Conservation (phyloP, 805 yeast genomes). For the Grigorovia transvaalensis region DNA sequence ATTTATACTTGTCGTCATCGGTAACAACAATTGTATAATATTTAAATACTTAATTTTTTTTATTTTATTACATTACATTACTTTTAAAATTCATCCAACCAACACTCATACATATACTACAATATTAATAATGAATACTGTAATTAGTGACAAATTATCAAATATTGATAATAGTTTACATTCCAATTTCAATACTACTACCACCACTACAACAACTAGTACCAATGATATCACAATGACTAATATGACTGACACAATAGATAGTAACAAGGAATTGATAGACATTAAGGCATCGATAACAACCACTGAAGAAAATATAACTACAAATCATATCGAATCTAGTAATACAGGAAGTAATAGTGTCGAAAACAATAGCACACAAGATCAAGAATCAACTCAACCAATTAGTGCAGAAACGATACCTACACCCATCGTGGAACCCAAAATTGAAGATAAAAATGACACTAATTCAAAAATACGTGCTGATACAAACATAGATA, state of each 20-base stretch:
- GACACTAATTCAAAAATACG: background rate
- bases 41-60: too few relatives aligned
- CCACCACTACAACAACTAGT: background rate
- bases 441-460: background rate
- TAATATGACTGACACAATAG: background rate
- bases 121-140: background rate
- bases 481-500: background rate
- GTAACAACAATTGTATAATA: background rate
- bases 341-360: background rate
- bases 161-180: background rate
- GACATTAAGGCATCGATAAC: too few relatives aligned
- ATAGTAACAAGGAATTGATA: background rate
- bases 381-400: too few relatives aligned
- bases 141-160: background rate
- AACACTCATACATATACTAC: background rate
- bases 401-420: background rate
- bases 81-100: background rate
- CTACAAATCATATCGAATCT: background rate
- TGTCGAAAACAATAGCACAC: background rate
- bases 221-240: background rate
- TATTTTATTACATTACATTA: too few relatives aligned
- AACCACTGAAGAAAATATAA: background rate
- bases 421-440: background rate
- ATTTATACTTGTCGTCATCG: background rate
- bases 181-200: background rate